These are phyloP conservation scores for Taphrina betulina DNA, from an alignment of 1,139 yeast genomes.

Conservation along the genomic window DNA sequence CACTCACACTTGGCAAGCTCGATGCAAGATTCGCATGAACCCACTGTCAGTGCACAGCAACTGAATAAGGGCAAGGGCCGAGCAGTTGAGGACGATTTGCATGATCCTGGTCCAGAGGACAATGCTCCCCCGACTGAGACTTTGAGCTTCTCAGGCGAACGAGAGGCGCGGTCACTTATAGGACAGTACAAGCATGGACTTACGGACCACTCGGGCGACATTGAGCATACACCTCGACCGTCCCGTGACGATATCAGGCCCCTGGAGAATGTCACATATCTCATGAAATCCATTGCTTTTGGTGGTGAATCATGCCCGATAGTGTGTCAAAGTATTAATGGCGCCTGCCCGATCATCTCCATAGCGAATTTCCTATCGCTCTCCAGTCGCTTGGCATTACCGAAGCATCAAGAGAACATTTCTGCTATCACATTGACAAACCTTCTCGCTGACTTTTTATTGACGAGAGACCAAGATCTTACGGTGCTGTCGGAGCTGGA, in stretches of 20 bases:
- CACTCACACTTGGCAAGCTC: too few relatives aligned
- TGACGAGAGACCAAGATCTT: constrained; percentile 3
- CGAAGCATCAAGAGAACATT: constrained; percentile 2
- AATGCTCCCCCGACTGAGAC: too few relatives aligned
- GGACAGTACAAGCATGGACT: too few relatives aligned
- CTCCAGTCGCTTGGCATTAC: not conserved
- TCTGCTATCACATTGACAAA: constrained; percentile 11
- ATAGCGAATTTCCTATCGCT: constrained; percentile 27
- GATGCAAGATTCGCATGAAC: too few relatives aligned
- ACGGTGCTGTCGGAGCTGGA: constrained; percentile 56
- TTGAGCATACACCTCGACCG: too few relatives aligned
- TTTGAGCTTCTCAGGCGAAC: too few relatives aligned
- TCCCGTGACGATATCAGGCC: not conserved
- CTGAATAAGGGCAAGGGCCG: too few relatives aligned
- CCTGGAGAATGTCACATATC: not conserved
- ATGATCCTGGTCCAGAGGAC: too few relatives aligned
- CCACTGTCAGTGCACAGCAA: too few relatives aligned
- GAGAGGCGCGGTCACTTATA: too few relatives aligned
- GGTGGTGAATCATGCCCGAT: constrained; percentile 2
- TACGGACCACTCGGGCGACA: too few relatives aligned
- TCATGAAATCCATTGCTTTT: constrained; percentile 6
- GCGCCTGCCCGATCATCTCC: constrained; percentile 28
- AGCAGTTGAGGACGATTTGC: too few relatives aligned
- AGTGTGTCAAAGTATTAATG: constrained; percentile 18
- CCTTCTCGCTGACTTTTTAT: constrained; percentile 17